A percentile compares a stretch with the other conserved stretches of the same genome.
These are phyloP conservation scores for Colletotrichum spinosum DNA, from an alignment of 2,329 filamentous ascomycete species.

Conservation along the genomic window DNA sequence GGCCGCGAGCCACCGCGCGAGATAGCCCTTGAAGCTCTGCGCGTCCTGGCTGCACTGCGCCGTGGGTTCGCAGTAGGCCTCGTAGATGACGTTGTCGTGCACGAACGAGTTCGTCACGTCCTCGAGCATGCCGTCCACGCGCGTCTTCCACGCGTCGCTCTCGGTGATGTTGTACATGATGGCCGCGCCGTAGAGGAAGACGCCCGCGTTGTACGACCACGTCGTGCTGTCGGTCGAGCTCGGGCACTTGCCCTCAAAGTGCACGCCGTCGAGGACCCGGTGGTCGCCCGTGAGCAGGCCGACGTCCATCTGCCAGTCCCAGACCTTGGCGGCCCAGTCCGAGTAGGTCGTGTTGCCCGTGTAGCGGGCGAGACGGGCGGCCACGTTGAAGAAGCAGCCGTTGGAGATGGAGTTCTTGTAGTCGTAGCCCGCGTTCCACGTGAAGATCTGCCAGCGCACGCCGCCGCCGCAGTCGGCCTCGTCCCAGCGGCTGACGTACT, in stretches of 20 bases:
- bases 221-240: constrained; percentile 69
- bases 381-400: constrained; percentile 77
- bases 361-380: constrained; percentile 79
- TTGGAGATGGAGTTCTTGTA: constrained; percentile 78
- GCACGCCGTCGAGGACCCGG: constrained; percentile 63
- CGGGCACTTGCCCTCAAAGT: constrained; percentile 64
- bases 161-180: constrained; percentile 72
- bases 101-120: constrained; percentile 60
- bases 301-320: constrained; percentile 69
- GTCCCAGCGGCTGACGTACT: constrained; percentile 81
- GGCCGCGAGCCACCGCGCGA: constrained; percentile 74
- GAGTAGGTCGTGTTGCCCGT: constrained; percentile 83
- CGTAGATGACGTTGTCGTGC: constrained; percentile 69
- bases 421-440: constrained; percentile 77
- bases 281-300: constrained; percentile 68
- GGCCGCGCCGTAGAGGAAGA: constrained; percentile 71
- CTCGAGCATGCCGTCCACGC: constrained; percentile 68
- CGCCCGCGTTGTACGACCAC: constrained; percentile 78
- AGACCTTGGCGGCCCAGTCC: constrained; percentile 79
- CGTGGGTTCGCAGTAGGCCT: constrained; percentile 73
- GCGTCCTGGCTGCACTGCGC: constrained; percentile 77
- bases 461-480: constrained; percentile 75
- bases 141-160: constrained; percentile 64
- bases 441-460: constrained; percentile 87
- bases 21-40: constrained; percentile 77